Percentiles rank a stretch among this genome's conserved stretches.
Conservation (phyloP, 768 basidiomycete genomes). For the Pulveroboletus sp. region DNA sequence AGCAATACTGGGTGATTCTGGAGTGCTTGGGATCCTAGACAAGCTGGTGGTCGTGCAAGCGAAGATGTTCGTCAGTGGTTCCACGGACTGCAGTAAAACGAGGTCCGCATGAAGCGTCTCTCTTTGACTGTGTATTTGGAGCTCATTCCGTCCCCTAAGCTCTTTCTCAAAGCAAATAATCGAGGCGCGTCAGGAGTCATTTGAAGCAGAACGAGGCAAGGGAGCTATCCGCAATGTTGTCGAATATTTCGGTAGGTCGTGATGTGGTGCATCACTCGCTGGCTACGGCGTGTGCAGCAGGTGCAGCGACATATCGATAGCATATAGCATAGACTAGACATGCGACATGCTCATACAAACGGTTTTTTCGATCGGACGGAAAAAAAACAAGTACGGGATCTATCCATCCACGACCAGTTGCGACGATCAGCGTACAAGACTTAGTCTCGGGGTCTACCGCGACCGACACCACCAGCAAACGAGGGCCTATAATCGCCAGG, state of each 20-base stretch:
- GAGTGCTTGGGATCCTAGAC: constrained; percentile 51
- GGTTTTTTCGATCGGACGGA: constrained; percentile 10
- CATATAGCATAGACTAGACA: constrained; percentile 4
- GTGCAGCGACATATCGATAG: constrained; percentile 1
- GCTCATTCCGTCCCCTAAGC: constrained; percentile 19
- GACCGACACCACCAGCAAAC: constrained; percentile 76
- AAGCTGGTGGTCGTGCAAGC: constrained; percentile 50
- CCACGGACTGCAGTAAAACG: constrained; percentile 40
- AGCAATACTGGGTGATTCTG: constrained; percentile 42
- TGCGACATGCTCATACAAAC: constrained; percentile 24
- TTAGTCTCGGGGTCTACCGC: constrained; percentile 76
- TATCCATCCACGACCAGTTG: neutral
- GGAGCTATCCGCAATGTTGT: constrained; percentile 34
- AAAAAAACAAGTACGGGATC: too few species aligned
- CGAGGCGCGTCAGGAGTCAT: constrained; percentile 34
- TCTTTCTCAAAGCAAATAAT: constrained; percentile 53
- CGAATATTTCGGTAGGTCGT: constrained; percentile 39
- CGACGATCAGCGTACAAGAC: neutral
- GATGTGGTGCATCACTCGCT: neutral
- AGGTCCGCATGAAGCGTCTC: constrained; percentile 33
- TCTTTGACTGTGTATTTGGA: neutral
- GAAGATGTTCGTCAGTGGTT: constrained; percentile 47
- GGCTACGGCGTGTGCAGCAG: neutral
- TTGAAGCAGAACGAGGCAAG: constrained; percentile 8
- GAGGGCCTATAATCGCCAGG: constrained; percentile 86